Conservation (phyloP, 176 grass and related monocot species). For the Guadua angustifolia region DNA sequence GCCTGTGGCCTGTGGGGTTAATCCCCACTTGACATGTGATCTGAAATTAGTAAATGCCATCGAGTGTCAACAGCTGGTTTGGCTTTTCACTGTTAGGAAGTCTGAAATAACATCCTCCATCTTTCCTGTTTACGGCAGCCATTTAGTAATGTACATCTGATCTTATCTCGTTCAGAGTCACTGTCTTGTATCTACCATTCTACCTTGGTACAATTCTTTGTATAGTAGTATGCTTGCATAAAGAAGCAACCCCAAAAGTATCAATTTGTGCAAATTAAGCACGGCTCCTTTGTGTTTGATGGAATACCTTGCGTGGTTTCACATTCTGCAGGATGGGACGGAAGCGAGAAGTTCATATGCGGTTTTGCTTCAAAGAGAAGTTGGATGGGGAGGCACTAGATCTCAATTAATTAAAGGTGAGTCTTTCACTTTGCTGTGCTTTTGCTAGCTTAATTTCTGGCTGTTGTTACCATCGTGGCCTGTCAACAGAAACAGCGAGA, state of each 20-base stretch:
- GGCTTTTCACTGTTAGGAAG: background rate
- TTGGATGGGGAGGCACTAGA: background rate
- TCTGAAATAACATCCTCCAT: background rate
- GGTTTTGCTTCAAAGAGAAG: background rate
- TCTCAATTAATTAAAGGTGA: background rate
- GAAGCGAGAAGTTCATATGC: background rate
- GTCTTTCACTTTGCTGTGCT: background rate
- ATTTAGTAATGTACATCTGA: background rate
- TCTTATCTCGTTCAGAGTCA: background rate
- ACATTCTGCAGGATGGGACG: background rate
- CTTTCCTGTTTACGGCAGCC: background rate
- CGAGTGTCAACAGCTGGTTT: background rate
- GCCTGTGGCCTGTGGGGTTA: background rate
- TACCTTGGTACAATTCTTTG: background rate
- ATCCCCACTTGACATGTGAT: background rate
- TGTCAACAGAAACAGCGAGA: slow-evolving; percentile 1
- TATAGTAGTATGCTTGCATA: background rate
- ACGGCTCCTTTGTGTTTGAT: background rate
- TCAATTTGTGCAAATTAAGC: background rate
- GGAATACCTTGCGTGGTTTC: background rate
- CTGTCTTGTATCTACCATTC: background rate
- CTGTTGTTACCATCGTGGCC: background rate
- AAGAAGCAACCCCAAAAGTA: slow-evolving; percentile 22
- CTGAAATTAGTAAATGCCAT: background rate
- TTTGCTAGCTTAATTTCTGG: background rate